Evolutionary conservation across 2,329 filamentous ascomycete species (phyloP).

Genomic region (Amylocarpus encephaloides): DNA sequence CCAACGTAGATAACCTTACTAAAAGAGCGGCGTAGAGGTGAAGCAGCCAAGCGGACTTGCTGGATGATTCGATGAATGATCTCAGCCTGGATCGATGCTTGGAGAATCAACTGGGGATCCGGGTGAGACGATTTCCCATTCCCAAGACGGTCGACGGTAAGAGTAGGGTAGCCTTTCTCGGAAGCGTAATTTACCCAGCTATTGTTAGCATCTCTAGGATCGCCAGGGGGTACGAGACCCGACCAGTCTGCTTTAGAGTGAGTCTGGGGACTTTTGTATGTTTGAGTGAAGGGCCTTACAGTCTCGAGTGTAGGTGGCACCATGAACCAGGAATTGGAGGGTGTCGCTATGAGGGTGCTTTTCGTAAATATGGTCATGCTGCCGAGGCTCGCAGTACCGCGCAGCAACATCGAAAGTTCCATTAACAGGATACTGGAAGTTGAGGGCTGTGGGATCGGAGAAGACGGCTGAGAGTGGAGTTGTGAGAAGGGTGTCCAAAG

Average conservation of each 20-base stretch:
- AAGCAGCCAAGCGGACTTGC: conserved; percentile 1
- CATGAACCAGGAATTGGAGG: not conserved
- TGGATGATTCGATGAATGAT: conserved; percentile 13
- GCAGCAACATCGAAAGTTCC: not conserved
- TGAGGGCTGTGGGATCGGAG: not conserved
- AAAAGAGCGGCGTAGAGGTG: conserved; percentile 2
- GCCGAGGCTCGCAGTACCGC: not conserved
- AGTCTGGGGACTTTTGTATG: not conserved
- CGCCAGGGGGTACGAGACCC: not conserved
- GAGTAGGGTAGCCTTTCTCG: conserved; percentile 12
- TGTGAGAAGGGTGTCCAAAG: not conserved
- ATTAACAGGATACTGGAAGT: not conserved
- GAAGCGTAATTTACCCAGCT: conserved; percentile 12
- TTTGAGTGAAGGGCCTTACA: not conserved
- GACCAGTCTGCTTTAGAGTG: not conserved
- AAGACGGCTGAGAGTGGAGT: not conserved
- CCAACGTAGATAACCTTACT: conserved; percentile 42
- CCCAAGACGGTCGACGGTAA: conserved; percentile 14
- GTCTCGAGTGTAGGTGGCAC: not conserved
- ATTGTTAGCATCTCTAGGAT: not conserved
- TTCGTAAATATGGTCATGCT: no score
- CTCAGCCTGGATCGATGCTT: conserved; percentile 17
- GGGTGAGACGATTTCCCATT: conserved; percentile 16
- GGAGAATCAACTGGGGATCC: conserved; percentile 17
- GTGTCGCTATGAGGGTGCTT: not conserved